Evolutionary conservation across 257 asterid species (phyloP).

Genomic region (Salvia miltiorrhiza): DNA sequence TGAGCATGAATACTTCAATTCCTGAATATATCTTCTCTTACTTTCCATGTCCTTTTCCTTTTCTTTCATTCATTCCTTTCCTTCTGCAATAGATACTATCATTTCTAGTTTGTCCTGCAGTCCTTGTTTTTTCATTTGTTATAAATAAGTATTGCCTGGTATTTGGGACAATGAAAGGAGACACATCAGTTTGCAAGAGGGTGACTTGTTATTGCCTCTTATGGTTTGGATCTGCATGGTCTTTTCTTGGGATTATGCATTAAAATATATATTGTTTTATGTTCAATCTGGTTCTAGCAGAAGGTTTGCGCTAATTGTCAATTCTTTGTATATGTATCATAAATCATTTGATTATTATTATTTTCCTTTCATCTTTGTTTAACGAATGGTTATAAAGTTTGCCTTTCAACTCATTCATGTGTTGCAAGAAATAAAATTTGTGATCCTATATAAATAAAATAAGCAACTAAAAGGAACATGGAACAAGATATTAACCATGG

Average conservation of each 20-base stretch:
- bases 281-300: neutral
- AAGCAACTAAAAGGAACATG: neutral
- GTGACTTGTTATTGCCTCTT: neutral
- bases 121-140: neutral
- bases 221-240: neutral
- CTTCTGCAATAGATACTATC: neutral
- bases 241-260: neutral
- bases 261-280: neutral
- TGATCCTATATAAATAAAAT: slow-evolving; percentile 2
- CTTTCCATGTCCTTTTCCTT: neutral
- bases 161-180: slow-evolving; percentile 9
- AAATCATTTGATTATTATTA: slow-evolving; percentile 3
- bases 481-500: neutral
- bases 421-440: neutral
- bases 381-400: neutral
- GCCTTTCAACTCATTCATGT: neutral
- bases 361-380: neutral
- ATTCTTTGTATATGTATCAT: neutral
- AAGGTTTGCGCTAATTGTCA: neutral
- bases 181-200: slow-evolving; percentile 12
- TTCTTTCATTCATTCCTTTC: neutral
- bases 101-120: neutral
- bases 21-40: neutral
- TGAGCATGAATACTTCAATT: neutral
- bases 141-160: neutral